Evolutionary conservation across 441 rosid species (phyloP).

Genomic region (Adansonia gregorii): DNA sequence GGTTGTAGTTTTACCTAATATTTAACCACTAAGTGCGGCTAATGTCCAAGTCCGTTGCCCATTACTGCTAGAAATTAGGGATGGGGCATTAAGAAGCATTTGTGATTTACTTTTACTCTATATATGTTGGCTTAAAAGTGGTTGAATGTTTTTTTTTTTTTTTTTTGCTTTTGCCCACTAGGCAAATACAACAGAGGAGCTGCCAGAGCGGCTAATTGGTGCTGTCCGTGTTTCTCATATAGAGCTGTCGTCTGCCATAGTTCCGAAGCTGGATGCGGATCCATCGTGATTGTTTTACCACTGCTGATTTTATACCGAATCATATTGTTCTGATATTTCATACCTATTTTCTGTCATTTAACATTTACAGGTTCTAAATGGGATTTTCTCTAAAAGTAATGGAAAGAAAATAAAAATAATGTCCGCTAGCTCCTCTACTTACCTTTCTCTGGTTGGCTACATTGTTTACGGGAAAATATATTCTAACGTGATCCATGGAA

Average conservation of each 20-base stretch:
- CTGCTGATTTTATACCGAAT: conserved; percentile 30
- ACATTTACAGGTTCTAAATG: not conserved
- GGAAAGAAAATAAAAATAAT: not conserved
- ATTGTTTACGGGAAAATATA: not conserved
- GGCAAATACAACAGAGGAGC: conserved; percentile 87
- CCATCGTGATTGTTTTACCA: conserved; percentile 41
- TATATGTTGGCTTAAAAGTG: not conserved
- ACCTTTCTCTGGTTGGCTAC: not conserved
- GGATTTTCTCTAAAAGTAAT: conserved; percentile 14
- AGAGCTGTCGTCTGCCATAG: conserved; percentile 84
- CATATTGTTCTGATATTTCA: conserved; percentile 34
- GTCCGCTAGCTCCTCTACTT: not conserved
- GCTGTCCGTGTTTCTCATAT: conserved; percentile 91
- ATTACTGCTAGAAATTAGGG: conserved; percentile 5
- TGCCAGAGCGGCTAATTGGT: conserved; percentile 91
- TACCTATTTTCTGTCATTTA: conserved; percentile 16
- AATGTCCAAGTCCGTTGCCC: not conserved
- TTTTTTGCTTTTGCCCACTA: conserved; percentile 23
- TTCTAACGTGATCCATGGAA: too few species aligned
- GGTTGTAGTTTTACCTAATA: conserved; percentile 8
- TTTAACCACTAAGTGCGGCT: not conserved
- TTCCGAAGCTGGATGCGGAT: conserved; percentile 68
- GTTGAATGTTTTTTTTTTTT: conserved; percentile 19
- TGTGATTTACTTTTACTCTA: not conserved
- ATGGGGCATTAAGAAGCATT: not conserved